Evolutionary conservation across 768 basidiomycete genomes (phyloP).

Genomic region (Tylopilus cervinicoccineus): DNA sequence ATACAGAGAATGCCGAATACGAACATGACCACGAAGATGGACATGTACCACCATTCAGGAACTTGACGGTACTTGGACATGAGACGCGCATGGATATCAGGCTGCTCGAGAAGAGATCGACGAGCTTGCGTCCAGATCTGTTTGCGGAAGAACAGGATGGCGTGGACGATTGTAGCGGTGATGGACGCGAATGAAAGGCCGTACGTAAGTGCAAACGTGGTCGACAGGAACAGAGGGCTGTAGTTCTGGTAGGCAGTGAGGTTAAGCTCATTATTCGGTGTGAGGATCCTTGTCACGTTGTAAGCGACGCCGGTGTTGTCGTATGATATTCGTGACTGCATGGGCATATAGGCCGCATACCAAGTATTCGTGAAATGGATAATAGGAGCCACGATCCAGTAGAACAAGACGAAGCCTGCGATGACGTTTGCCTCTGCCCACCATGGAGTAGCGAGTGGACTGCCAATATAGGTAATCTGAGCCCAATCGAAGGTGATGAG

Average conservation of each 20-base stretch:
- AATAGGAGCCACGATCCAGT: slow-evolving; percentile 29
- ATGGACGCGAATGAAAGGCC: slow-evolving; percentile 42
- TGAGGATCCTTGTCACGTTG: slow-evolving; percentile 38
- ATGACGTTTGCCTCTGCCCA: slow-evolving; percentile 41
- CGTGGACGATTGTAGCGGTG: slow-evolving; percentile 38
- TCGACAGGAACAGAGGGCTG: slow-evolving; percentile 41
- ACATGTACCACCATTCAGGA: slow-evolving; percentile 58
- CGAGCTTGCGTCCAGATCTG: slow-evolving; percentile 52
- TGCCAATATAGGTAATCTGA: slow-evolving; percentile 59
- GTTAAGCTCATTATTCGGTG: slow-evolving; percentile 30
- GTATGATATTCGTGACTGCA: slow-evolving; percentile 39
- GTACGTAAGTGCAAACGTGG: slow-evolving; percentile 55
- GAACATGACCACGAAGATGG: slow-evolving; percentile 45
- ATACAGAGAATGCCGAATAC: slow-evolving; percentile 59
- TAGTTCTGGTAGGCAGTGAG: slow-evolving; percentile 33
- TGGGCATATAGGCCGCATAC: slow-evolving; percentile 37
- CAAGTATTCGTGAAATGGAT: slow-evolving; percentile 36
- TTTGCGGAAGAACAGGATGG: slow-evolving; percentile 52
- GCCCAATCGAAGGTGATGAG: slow-evolving; percentile 81
- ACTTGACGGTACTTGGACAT: slow-evolving; percentile 57
- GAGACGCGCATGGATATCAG: slow-evolving; percentile 58
- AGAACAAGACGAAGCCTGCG: slow-evolving; percentile 34
- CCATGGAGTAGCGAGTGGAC: slow-evolving; percentile 32
- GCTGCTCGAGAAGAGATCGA: slow-evolving; percentile 48
- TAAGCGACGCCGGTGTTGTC: slow-evolving; percentile 41